Conservation (phyloP, 768 basidiomycete genomes). For the Hemileccinum impolitum region DNA sequence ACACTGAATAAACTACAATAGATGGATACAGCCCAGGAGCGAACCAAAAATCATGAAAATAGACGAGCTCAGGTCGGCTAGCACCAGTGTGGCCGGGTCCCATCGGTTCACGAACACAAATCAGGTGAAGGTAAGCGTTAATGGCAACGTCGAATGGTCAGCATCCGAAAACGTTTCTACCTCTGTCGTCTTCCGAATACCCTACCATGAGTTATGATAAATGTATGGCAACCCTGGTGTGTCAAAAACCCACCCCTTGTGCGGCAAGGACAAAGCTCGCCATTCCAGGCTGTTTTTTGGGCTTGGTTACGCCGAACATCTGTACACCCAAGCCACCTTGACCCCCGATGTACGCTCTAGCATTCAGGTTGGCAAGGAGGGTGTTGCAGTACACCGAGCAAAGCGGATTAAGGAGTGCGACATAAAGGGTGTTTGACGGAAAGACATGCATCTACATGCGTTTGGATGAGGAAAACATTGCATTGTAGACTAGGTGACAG, state of each 20-base stretch:
- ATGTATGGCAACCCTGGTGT: too few species aligned
- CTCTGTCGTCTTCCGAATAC: too few species aligned
- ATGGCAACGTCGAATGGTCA: too few species aligned
- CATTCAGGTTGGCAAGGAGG: conserved; percentile 5
- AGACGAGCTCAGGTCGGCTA: too few species aligned
- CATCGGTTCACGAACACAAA: too few species aligned
- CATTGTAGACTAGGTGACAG: neutral
- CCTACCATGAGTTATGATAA: too few species aligned
- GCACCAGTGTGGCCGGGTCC: too few species aligned
- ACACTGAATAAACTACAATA: too few species aligned
- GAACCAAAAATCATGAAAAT: too few species aligned
- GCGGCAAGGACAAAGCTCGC: neutral
- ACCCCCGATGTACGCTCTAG: neutral
- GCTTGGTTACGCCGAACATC: neutral
- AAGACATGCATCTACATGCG: conserved; percentile 3
- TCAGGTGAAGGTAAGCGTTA: too few species aligned
- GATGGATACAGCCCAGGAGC: too few species aligned
- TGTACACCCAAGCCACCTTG: neutral
- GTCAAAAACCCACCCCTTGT: neutral
- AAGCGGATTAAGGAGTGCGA: neutral
- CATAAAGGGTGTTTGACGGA: neutral
- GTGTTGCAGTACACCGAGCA: conserved; percentile 3
- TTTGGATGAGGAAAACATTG: neutral
- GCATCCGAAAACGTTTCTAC: too few species aligned
- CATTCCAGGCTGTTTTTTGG: neutral